Evolutionary conservation across 345 rosid genomes (phyloP), one percentile per base, ranked within the genome.

Genomic region (Trapa bicornis): DNA sequence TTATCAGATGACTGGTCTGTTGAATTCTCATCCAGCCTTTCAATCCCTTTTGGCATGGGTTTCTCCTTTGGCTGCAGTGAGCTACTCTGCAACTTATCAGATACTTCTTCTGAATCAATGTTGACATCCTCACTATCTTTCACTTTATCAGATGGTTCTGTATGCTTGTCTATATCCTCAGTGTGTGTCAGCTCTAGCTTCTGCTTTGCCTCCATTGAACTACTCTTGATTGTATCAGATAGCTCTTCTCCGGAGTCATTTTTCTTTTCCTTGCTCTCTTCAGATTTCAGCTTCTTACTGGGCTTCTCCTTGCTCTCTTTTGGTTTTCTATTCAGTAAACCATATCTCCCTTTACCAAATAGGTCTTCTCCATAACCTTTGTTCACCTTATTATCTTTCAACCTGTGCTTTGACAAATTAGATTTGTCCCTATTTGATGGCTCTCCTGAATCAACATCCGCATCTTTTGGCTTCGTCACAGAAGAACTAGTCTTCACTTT

Each of bases 401-500:
- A 78, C 79, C 35, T 58, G 6, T 37, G 78, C 69, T 66, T 50
- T 38, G 39, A 33, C 32, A 57, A 33, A 22, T 5, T 65, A 16
- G 78, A 45, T 67, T 87, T 83, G 42, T 75, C 75, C 73, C 83
- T 84, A 2, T 63, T 64, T 64, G 67, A 75, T 75, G 35, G 14
- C 79, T 81, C 90, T n/a, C 74, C 69, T 12, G 90, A 76, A 65
- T 68, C 79, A 38, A 80, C 82, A 73, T 78, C 77, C 45, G 8
- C 41, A 1, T 65, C 88, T 13, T 39, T 64, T 1, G 35, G 36
- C 22, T 32, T 71, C 35, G 36, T 12, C 78, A 87, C 86, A 2
- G 83, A 73, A 47, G 84, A 75, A 65, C 81, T 78, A 16, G 84
- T 22, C 77, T 89, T 85, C 11, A 75, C 66, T 69, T 87, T 90